Percentiles rank a stretch among this genome's conserved stretches.
These are phyloP conservation scores for Solanum aculeatissimum DNA, from an alignment of 305 asterid genomes.

Conservation along the genomic window DNA sequence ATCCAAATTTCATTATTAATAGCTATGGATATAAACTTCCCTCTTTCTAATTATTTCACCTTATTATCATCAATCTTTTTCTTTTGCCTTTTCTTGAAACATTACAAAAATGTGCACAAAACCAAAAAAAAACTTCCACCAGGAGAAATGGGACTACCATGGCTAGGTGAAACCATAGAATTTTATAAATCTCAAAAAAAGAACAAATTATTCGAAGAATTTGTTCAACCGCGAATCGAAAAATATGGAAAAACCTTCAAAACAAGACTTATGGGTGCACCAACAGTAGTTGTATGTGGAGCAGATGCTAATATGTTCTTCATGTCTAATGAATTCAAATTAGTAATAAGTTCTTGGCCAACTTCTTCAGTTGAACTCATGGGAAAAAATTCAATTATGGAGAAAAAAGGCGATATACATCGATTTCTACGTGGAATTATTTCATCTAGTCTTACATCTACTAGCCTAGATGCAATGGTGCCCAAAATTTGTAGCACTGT, in stretches of 20 bases:
- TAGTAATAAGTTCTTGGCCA: conserved; percentile 93
- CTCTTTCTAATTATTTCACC: conserved; percentile 12
- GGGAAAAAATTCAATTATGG: conserved; percentile 81
- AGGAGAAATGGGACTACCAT: conserved; percentile 64
- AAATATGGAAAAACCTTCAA: conserved; percentile 58
- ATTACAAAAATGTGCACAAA: conserved; percentile 1
- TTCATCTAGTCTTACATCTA: conserved; percentile 39
- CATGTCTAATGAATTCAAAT: conserved; percentile 66
- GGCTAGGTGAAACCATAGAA: conserved; percentile 69
- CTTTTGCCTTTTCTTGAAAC: conserved; percentile 11
- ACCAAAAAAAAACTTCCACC: conserved; percentile 48
- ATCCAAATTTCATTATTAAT: conserved; percentile 6
- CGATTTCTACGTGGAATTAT: conserved; percentile 57
- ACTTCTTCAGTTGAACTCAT: conserved; percentile 73
- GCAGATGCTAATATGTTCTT: conserved; percentile 70
- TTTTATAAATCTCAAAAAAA: conserved; percentile 60
- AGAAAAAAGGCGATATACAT: conserved; percentile 76
- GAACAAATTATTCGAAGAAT: conserved; percentile 54
- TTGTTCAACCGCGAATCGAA: conserved; percentile 43
- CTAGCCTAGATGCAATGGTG: conserved; percentile 40
- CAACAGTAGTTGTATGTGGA: conserved; percentile 71
- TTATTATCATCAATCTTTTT: conserved; percentile 2
- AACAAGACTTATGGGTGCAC: conserved; percentile 63
- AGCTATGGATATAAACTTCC: conserved; percentile 16
- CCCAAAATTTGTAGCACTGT: conserved; percentile 52